phyloP scores from a whole-genome alignment of 768 basidiomycete genomes.

The Amanita rubescens region DNA sequence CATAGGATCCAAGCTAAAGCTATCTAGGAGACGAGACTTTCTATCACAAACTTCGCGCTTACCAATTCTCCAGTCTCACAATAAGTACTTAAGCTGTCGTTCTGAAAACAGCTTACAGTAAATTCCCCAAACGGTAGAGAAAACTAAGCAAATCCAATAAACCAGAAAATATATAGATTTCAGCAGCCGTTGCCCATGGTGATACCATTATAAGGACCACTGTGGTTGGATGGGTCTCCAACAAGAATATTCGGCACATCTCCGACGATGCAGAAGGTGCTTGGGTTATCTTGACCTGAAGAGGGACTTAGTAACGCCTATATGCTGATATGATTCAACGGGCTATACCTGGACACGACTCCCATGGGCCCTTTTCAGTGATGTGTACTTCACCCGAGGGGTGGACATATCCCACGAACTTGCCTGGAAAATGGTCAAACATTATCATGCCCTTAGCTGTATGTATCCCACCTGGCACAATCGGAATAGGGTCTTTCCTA shows the following conservation, averaged over 20 bases:
- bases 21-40: too few relatives aligned
- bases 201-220: constrained; percentile 22
- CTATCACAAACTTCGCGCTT: too few relatives aligned
- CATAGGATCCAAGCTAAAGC: too few relatives aligned
- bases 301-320: not conserved
- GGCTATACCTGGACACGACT: constrained; percentile 41
- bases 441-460: not conserved
- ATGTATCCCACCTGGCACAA: constrained; percentile 25
- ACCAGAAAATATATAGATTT: too few relatives aligned
- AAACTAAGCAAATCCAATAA: too few relatives aligned
- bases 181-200: not conserved
- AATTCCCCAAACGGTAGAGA: too few relatives aligned
- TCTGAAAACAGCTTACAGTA: too few relatives aligned
- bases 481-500: constrained; percentile 34
- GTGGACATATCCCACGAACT: constrained; percentile 37
- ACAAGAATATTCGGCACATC: constrained; percentile 44
- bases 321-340: not conserved
- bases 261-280: constrained; percentile 19
- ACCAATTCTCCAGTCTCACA: too few relatives aligned
- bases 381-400: constrained; percentile 46
- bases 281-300: not conserved
- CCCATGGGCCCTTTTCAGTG: constrained; percentile 41
- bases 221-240: constrained; percentile 37
- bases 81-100: too few relatives aligned
- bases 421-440: constrained; percentile 15